Conservation (phyloP, 2,329 filamentous ascomycete species). For the Periglandula ipomoeae region DNA sequence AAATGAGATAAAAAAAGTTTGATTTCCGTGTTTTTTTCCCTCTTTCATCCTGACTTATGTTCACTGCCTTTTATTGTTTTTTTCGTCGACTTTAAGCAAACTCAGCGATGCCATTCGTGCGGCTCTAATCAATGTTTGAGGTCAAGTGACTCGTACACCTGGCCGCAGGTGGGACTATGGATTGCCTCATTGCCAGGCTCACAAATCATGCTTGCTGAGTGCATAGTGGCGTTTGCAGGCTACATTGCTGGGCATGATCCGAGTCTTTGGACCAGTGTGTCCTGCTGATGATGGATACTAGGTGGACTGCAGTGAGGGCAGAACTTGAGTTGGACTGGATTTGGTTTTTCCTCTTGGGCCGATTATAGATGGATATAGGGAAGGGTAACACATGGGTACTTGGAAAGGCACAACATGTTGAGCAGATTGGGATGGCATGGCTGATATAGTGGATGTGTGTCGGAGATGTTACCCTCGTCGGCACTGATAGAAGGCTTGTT, state of each 20-base stretch:
- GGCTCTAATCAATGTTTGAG: neutral
- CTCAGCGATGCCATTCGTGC: neutral
- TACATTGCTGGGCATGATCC: slow-evolving; percentile 4
- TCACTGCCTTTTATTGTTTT: neutral
- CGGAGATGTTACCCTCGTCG: neutral
- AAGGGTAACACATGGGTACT: neutral
- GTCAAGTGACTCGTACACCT: neutral
- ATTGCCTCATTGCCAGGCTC: neutral
- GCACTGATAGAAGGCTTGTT: neutral
- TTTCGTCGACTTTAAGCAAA: neutral
- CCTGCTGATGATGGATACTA: neutral
- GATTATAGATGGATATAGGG: neutral
- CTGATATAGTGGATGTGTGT: neutral
- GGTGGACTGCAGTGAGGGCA: neutral
- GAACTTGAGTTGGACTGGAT: neutral
- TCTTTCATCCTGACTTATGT: neutral
- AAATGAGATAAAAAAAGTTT: neutral
- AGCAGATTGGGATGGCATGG: neutral
- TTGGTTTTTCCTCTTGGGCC: neutral
- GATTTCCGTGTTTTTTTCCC: neutral
- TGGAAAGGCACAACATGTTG: neutral
- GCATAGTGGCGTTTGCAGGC: slow-evolving; percentile 2
- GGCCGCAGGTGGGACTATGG: neutral
- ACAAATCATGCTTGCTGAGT: neutral
- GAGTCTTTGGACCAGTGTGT: neutral